Evolutionary conservation across 352 stramenopile genomes (phyloP).

Genomic region (Phytophthora pluvialis): DNA sequence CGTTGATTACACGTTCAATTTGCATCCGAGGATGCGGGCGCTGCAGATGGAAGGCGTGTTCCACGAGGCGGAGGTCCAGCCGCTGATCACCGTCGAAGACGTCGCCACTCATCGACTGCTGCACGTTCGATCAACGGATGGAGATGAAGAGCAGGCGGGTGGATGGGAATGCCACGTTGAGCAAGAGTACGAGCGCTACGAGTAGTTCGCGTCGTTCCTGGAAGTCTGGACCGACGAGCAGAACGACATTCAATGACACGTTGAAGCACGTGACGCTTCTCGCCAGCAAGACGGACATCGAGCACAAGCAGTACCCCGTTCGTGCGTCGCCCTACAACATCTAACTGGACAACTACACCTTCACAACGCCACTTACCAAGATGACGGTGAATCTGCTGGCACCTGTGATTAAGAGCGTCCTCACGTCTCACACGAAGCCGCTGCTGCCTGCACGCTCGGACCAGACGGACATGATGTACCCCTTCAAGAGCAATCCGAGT

Average conservation of each 20-base stretch:
- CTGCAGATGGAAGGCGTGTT: conserved; percentile 29
- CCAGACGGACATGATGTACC: conserved; percentile 36
- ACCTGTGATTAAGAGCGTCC: conserved; percentile 23
- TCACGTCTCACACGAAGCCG: conserved; percentile 28
- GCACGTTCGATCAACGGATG: conserved; percentile 18
- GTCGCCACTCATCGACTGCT: conserved; percentile 27
- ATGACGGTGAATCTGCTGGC: conserved; percentile 27
- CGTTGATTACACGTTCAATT: conserved; percentile 45
- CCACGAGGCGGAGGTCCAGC: conserved; percentile 39
- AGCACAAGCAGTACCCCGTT: conserved; percentile 26
- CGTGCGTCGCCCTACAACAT: conserved; percentile 38
- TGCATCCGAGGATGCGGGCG: conserved; percentile 45
- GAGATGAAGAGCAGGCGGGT: conserved; percentile 18
- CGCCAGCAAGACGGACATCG: conserved; percentile 9
- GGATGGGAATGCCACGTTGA: conserved; percentile 30
- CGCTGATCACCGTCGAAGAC: conserved; percentile 30
- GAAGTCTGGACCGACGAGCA: conserved; percentile 26
- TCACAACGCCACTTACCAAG: conserved; percentile 21
- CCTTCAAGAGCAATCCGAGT: conserved; percentile 32
- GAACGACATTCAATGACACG: conserved; percentile 37
- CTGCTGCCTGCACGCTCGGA: conserved; percentile 31
- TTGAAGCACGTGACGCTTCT: conserved; percentile 18
- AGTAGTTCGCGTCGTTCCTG: conserved; percentile 35
- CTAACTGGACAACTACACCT: conserved; percentile 26
- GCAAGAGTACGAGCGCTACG: conserved; percentile 29